phyloP scores from a whole-genome alignment of 805 yeast genomes.

The Helenozyma baotianmanensis region DNA sequence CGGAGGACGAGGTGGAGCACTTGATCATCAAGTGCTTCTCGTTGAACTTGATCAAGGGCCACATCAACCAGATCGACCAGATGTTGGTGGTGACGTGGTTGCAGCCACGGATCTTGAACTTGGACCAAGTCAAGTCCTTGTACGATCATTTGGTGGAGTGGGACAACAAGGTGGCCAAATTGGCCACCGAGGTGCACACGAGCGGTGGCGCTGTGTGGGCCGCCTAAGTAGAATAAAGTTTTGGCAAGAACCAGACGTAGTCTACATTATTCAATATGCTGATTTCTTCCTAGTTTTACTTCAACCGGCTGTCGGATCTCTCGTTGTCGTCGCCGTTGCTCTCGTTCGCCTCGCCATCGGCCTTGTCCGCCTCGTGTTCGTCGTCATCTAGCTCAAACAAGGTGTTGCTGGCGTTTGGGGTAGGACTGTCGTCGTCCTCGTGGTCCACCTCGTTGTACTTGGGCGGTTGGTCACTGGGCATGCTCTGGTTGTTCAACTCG shows the following conservation, averaged over 20 bases:
- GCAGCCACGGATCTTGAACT: slow-evolving; percentile 89
- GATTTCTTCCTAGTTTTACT: background rate
- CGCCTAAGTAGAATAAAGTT: slow-evolving; percentile 10
- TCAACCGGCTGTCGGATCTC: slow-evolving; percentile 3
- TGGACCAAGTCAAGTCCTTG: slow-evolving; percentile 74
- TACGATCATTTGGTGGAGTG: slow-evolving; percentile 68
- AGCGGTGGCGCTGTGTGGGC: slow-evolving; percentile 44
- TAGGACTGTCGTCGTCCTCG: slow-evolving; percentile 11
- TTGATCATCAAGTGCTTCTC: slow-evolving; percentile 88
- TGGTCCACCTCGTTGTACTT: slow-evolving; percentile 22
- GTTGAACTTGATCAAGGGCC: slow-evolving; percentile 79
- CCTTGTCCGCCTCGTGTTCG: slow-evolving; percentile 22
- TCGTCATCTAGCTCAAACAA: slow-evolving; percentile 41
- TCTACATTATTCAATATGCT: background rate
- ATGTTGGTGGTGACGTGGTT: slow-evolving; percentile 85
- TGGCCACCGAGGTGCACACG: slow-evolving; percentile 40
- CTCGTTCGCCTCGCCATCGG: too few species aligned
- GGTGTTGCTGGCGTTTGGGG: slow-evolving; percentile 22
- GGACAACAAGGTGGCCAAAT: slow-evolving; percentile 67
- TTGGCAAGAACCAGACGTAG: too few species aligned
- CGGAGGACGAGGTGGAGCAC: slow-evolving; percentile 77
- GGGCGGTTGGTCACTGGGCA: slow-evolving; percentile 26
- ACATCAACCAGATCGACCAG: slow-evolving; percentile 80
- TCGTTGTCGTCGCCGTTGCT: slow-evolving; percentile 4
- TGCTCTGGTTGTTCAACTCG: slow-evolving; percentile 26